These are phyloP conservation scores for Zizania palustris DNA, from an alignment of 202 grass and related monocot species.

Conservation along the genomic window DNA sequence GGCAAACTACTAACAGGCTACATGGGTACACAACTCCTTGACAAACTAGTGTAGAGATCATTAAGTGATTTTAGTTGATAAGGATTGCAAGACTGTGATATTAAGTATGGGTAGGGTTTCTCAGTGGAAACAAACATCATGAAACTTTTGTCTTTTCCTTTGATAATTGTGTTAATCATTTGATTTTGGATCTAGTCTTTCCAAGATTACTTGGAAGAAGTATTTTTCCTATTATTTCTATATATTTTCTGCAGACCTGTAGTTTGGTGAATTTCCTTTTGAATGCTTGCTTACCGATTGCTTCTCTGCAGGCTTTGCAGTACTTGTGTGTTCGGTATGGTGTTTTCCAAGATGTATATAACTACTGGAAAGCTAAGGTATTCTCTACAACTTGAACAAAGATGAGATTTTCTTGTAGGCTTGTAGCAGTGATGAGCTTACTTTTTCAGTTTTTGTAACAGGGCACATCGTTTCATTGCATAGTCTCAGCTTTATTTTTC, in stretches of 20 bases:
- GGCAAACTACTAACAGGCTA: not conserved
- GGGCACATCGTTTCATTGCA: not conserved
- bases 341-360: constrained; percentile 89
- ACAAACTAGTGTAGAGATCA: not conserved
- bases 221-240: not conserved
- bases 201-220: not conserved
- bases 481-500: constrained; percentile 3
- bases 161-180: constrained; percentile 11
- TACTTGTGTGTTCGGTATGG: constrained; percentile 67
- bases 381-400: constrained; percentile 15
- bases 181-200: constrained; percentile 25
- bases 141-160: not conserved
- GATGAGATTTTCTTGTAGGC: not conserved
- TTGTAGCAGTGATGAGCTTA: not conserved
- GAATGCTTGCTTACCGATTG: constrained; percentile 32
- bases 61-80: not conserved
- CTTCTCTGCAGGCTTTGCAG: constrained; percentile 75
- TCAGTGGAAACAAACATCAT: not conserved
- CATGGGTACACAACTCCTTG: not conserved
- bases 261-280: constrained; percentile 6
- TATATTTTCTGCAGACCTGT: not conserved
- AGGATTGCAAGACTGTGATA: constrained; percentile 1
- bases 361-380: constrained; percentile 97
- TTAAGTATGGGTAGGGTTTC: not conserved
- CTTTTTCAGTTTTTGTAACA: constrained; percentile 30